Evolutionary conservation across 371 early-diverging fungal genomes (phyloP).

Genomic region (Parasitella parasitica): DNA sequence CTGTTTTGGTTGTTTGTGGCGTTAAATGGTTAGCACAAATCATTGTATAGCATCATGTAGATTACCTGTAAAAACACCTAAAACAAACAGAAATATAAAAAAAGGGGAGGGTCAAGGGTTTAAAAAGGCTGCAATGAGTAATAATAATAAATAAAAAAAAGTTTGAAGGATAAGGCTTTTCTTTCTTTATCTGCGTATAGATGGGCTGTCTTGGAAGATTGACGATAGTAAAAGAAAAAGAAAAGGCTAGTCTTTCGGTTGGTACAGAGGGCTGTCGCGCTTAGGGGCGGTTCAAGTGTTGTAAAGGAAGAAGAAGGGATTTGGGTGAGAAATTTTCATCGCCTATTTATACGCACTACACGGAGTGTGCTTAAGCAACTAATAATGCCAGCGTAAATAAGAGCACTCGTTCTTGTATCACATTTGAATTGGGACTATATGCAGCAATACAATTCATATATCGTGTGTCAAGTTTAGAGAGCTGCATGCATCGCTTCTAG

Average conservation of each 20-base stretch:
- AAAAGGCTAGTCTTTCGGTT: background rate
- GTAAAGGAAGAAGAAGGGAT: background rate
- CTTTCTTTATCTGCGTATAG: no score
- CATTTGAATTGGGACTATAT: background rate
- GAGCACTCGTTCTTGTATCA: no score
- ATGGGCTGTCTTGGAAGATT: no score
- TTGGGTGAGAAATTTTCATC: background rate
- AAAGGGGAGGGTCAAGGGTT: slow-evolving; percentile 13
- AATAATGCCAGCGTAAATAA: no score
- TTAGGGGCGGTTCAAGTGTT: no score
- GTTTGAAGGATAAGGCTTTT: slow-evolving; percentile 5
- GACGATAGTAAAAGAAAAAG: no score
- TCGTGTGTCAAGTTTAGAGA: background rate
- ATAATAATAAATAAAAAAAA: slow-evolving; percentile 11
- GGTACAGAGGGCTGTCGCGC: no score
- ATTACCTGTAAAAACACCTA: slow-evolving; percentile 28
- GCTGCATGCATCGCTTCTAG: background rate
- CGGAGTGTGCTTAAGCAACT: no score
- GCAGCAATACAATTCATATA: background rate
- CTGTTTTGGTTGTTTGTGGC: no score
- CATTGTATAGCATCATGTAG: no score
- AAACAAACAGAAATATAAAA: slow-evolving; percentile 27
- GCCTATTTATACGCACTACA: background rate
- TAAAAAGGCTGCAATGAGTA: background rate
- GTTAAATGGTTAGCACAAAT: no score